Percentiles rank a stretch among this genome's conserved stretches.
Evolutionary conservation across 768 basidiomycete genomes (phyloP).

Genomic region (Amanita exitialis): DNA sequence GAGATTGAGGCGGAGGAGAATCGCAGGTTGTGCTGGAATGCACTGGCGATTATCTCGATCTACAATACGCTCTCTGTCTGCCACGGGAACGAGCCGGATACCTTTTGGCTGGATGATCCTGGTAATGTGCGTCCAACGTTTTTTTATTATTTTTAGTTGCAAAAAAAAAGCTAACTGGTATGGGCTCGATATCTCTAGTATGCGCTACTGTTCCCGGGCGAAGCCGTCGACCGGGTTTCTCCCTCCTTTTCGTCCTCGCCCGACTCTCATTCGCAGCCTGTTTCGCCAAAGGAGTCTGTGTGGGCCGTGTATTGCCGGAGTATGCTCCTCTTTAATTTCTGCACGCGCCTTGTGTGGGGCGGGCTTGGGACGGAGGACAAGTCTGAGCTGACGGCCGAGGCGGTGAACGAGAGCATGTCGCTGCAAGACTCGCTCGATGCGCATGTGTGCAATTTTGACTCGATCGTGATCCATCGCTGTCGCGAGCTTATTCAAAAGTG

Average conservation of each 20-base stretch:
- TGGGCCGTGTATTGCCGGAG: slow-evolving; percentile 79
- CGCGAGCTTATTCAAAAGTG: slow-evolving; percentile 72
- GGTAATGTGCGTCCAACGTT: slow-evolving; percentile 37
- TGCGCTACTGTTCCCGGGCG: slow-evolving; percentile 64
- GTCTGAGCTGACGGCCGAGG: slow-evolving; percentile 48
- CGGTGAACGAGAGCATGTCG: slow-evolving; percentile 55
- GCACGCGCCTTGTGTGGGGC: slow-evolving; percentile 38
- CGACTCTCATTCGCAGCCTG: slow-evolving; percentile 22
- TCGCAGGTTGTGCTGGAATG: slow-evolving; percentile 69
- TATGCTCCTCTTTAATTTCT: slow-evolving; percentile 76
- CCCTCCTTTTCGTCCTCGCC: slow-evolving; percentile 18
- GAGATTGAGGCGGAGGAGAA: slow-evolving; percentile 61
- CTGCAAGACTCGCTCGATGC: slow-evolving; percentile 59
- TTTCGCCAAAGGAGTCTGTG: slow-evolving; percentile 64
- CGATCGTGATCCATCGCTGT: slow-evolving; percentile 52
- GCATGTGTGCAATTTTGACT: slow-evolving; percentile 66
- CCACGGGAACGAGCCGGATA: slow-evolving; percentile 45
- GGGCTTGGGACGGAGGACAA: slow-evolving; percentile 37
- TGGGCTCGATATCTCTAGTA: slow-evolving; percentile 46
- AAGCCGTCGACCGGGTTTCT: slow-evolving; percentile 44
- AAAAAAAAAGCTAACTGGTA: slow-evolving; percentile 9
- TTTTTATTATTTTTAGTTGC: too few species aligned
- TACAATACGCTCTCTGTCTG: slow-evolving; percentile 63
- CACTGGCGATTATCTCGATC: slow-evolving; percentile 57
- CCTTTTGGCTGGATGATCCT: slow-evolving; percentile 53